phyloP scores from a whole-genome alignment of 371 early-diverging fungal genomes.

The Lichtheimia hyalospora region DNA sequence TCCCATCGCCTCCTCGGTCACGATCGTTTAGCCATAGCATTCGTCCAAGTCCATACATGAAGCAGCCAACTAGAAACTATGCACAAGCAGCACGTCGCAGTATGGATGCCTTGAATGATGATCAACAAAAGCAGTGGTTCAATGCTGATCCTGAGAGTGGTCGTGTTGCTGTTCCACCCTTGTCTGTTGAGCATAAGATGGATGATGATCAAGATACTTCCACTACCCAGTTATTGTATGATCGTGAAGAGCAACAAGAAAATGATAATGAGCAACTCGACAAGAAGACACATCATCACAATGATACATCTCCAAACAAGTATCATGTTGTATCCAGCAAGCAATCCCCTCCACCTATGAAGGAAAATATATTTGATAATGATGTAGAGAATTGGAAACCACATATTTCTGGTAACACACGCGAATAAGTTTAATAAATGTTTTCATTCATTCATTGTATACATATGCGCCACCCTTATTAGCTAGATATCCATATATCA shows the following conservation, averaged over 20 bases:
- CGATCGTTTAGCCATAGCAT: neutral
- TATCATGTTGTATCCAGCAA: slow-evolving; percentile 6
- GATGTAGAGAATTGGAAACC: slow-evolving; percentile 19
- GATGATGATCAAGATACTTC: neutral
- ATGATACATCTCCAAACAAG: neutral
- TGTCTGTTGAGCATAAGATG: slow-evolving; percentile 2
- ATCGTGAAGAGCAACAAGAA: neutral
- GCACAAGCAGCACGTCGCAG: slow-evolving; percentile 1
- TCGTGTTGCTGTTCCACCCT: slow-evolving; percentile 16
- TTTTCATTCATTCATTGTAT: too few relatives aligned
- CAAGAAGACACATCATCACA: neutral
- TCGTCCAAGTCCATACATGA: neutral
- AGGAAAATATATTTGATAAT: slow-evolving; percentile 9
- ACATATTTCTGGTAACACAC: too few relatives aligned
- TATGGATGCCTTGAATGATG: neutral
- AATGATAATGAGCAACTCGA: neutral
- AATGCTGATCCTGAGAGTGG: slow-evolving; percentile 15
- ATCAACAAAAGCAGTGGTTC: slow-evolving; percentile 9
- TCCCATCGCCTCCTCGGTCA: neutral
- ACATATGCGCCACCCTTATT: too few relatives aligned
- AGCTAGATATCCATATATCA: too few relatives aligned
- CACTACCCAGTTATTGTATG: neutral
- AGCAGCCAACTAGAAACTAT: neutral
- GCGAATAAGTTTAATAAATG: too few relatives aligned
- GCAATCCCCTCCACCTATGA: slow-evolving; percentile 5